A percentile compares a stretch with the other conserved stretches of the same genome.
Evolutionary conservation across 2,329 filamentous ascomycete genomes (phyloP).

Genomic region (Colletotrichum chrysophilum): DNA sequence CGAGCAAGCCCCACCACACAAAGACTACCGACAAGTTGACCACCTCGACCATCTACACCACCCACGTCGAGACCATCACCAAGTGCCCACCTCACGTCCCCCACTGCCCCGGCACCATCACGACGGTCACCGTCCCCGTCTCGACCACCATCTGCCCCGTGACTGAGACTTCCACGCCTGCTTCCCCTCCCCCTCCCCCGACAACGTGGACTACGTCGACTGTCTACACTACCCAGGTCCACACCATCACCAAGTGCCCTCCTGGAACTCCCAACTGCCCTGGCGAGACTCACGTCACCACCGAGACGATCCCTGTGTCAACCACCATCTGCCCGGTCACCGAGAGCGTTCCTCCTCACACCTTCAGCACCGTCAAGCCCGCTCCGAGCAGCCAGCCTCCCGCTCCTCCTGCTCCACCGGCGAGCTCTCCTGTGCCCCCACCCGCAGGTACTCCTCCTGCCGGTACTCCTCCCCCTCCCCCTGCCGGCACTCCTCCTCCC

Average conservation of each 20-base stretch:
- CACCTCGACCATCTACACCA: slow-evolving; percentile 24
- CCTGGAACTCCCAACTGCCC: slow-evolving; percentile 44
- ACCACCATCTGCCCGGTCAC: slow-evolving; percentile 49
- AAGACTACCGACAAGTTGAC: slow-evolving; percentile 13
- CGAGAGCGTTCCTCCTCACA: slow-evolving; percentile 1
- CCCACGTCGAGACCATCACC: slow-evolving; percentile 19
- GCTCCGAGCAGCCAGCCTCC: neutral
- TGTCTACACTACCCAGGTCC: slow-evolving; percentile 45
- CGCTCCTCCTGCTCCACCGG: neutral
- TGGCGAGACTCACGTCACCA: slow-evolving; percentile 37
- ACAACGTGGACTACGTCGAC: slow-evolving; percentile 42
- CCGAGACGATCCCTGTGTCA: slow-evolving; percentile 35
- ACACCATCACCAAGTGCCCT: slow-evolving; percentile 62
- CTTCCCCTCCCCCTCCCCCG: neutral
- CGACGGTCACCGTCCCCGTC: slow-evolving; percentile 41
- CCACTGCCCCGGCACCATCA: slow-evolving; percentile 33
- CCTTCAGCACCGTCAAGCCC: neutral
- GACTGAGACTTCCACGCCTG: neutral
- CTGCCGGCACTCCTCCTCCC: neutral
- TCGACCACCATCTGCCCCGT: slow-evolving; percentile 43
- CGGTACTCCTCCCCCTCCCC: neutral
- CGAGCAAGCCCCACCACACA: neutral
- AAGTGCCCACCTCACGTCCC: slow-evolving; percentile 14
- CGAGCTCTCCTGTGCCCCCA: neutral
- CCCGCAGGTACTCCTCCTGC: neutral